Base-by-base conservation (phyloP, 1,139 yeast species). In the Schizosaccharomyces versatilis region DNA sequence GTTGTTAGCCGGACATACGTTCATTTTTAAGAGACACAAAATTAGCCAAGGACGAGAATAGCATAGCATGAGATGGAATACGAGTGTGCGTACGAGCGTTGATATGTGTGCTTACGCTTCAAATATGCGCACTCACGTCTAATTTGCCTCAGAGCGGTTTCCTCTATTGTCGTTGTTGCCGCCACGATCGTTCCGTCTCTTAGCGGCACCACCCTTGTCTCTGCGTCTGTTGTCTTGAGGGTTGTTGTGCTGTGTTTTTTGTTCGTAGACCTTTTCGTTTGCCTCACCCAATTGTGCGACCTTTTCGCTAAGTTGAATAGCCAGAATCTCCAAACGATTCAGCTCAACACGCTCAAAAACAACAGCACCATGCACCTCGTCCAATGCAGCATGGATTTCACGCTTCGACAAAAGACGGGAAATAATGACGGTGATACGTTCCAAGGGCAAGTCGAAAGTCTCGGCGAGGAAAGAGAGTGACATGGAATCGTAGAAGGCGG, bases 251-350 rank as follows among this genome's bases (percentile, higher is more conserved):
- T 44, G 49, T n/a, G 49, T 44, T 32, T 44, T 44, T 32, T 44
- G 49, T 36, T 44, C 49, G 32, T 24, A 44, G 36, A 44, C 54
- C 49, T 57, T 59, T 41, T 84, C 95, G 65, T 84, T 84, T 73
- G 84, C 79, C 67, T 85, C 95, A 55, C 83, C 77, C 61, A 85
- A 75, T 65, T 81, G 79, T 58, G 77, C 78, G 54, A 84, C 84
- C 74, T 84, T 86, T 63, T 90, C 97, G 62, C 88, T 83, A 72
- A 93, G 75, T 55, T 81, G 78, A 61, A 85, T 75, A 24, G 96
- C 94, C 66, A 88, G 77, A 66, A 82, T 88, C 73, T 90, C 96
- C 68, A 90, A 75, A 67, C 80, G 81, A 59, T 93, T 75, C 64
- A 86, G 77, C 66, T 84, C 95, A 56, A 80, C 84, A 61, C 84